Evolutionary conservation across 345 rosid species (phyloP).

Genomic region (Eucalyptus curtisii): DNA sequence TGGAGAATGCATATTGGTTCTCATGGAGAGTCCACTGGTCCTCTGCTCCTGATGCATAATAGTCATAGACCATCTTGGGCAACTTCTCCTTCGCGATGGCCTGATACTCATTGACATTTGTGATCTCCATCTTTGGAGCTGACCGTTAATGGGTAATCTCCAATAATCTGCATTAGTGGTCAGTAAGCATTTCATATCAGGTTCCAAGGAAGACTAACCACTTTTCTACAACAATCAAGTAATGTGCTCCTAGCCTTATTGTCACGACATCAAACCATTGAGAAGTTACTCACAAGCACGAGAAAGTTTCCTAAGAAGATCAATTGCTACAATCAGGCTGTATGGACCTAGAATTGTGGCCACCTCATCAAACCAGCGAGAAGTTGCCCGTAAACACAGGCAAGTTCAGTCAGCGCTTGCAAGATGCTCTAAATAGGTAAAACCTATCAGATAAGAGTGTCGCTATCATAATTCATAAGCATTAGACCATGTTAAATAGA

Average conservation of each 20-base stretch:
- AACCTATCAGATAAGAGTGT: neutral
- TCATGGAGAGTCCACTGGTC: constrained; percentile 29
- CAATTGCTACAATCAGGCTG: neutral
- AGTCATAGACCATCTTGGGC: constrained; percentile 33
- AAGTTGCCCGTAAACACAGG: neutral
- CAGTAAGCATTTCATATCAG: neutral
- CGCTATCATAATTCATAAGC: neutral
- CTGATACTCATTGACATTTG: constrained; percentile 26
- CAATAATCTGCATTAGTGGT: neutral
- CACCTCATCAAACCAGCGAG: neutral
- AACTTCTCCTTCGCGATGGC: constrained; percentile 21
- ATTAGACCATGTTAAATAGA: neutral
- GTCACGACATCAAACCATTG: neutral
- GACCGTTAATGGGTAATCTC: neutral
- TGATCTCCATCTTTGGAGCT: constrained; percentile 17
- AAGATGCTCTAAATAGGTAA: neutral
- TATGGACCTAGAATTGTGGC: neutral
- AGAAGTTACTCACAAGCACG: neutral
- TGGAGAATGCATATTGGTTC: constrained; percentile 21
- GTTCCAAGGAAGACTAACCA: neutral
- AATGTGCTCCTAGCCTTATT: neutral
- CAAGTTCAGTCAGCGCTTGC: neutral
- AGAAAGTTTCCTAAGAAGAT: neutral
- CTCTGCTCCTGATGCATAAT: constrained; percentile 39
- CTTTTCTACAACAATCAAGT: neutral